phyloP scores from a whole-genome alignment of 352 stramenopile genomes.

The Globisporangium ultimum region DNA sequence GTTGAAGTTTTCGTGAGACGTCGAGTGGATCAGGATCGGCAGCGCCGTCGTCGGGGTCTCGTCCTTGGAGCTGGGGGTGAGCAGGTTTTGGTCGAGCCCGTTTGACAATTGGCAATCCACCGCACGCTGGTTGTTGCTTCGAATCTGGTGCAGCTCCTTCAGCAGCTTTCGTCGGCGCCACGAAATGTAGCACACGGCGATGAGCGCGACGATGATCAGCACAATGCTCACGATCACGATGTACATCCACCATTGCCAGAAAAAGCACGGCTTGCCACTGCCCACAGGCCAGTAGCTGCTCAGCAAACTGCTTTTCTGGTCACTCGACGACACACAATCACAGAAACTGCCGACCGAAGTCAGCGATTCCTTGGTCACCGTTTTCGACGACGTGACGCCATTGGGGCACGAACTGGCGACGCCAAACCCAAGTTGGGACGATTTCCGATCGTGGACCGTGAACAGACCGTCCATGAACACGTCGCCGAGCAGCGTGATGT shows the following conservation, averaged over 20 bases:
- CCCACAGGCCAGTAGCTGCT: constrained; percentile 53
- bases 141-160: constrained; percentile 33
- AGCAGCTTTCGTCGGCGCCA: constrained; percentile 50
- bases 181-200: constrained; percentile 47
- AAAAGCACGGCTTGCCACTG: constrained; percentile 72
- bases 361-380: constrained; percentile 48
- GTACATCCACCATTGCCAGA: constrained; percentile 90
- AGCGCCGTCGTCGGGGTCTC: constrained; percentile 17
- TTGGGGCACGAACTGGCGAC: constrained; percentile 76
- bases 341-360: constrained; percentile 38
- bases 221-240: constrained; percentile 57
- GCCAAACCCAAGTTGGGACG: constrained; percentile 50
- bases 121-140: constrained; percentile 17
- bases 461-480: constrained; percentile 87
- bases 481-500: constrained; percentile 70
- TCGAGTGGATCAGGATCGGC: constrained; percentile 15
- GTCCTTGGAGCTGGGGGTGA: constrained; percentile 22
- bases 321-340: constrained; percentile 55
- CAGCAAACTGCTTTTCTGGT: constrained; percentile 60
- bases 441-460: constrained; percentile 72
- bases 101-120: constrained; percentile 33
- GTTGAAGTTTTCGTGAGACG: neutral
- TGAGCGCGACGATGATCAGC: constrained; percentile 49
- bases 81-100: constrained; percentile 38
- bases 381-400: constrained; percentile 62